Evolutionary conservation across 768 basidiomycete species (phyloP).

Genomic region (Hygrophorus russula): DNA sequence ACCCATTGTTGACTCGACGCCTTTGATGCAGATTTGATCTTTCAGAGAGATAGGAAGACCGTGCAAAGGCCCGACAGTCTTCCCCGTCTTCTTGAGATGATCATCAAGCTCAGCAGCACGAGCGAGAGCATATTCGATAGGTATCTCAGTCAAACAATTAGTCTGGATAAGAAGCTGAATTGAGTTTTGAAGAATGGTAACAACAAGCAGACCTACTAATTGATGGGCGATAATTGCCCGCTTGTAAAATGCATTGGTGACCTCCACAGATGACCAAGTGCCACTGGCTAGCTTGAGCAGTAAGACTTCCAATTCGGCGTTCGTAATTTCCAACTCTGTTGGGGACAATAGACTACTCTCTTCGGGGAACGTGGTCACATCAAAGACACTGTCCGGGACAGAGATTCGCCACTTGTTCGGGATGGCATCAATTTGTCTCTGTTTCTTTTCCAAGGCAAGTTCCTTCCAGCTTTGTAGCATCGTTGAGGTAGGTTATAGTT

Average conservation of each 20-base stretch:
- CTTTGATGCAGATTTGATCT: constrained; percentile 61
- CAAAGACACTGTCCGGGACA: constrained; percentile 33
- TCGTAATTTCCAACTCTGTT: constrained; percentile 38
- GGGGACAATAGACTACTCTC: constrained; percentile 44
- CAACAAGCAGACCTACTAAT: constrained; percentile 31
- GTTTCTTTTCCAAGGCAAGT: constrained; percentile 42
- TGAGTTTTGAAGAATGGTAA: neutral
- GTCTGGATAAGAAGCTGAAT: constrained; percentile 4
- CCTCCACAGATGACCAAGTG: constrained; percentile 53
- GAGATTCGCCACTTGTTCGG: constrained; percentile 55
- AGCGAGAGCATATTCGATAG: constrained; percentile 50
- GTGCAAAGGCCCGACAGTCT: constrained; percentile 60
- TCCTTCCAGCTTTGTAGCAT: constrained; percentile 36
- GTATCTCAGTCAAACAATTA: constrained; percentile 61
- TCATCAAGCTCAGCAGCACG: constrained; percentile 61
- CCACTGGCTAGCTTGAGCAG: constrained; percentile 41
- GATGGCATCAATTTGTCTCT: constrained; percentile 40
- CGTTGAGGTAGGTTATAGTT: neutral
- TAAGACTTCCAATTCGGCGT: constrained; percentile 30
- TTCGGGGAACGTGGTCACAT: constrained; percentile 45
- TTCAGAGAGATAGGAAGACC: constrained; percentile 69
- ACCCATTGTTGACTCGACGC: constrained; percentile 35
- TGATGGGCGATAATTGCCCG: constrained; percentile 74
- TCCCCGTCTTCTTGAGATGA: constrained; percentile 47
- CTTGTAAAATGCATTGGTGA: constrained; percentile 67